Conservation (phyloP, 345 rosid genomes). For the Psidium friedrichsthalianum region DNA sequence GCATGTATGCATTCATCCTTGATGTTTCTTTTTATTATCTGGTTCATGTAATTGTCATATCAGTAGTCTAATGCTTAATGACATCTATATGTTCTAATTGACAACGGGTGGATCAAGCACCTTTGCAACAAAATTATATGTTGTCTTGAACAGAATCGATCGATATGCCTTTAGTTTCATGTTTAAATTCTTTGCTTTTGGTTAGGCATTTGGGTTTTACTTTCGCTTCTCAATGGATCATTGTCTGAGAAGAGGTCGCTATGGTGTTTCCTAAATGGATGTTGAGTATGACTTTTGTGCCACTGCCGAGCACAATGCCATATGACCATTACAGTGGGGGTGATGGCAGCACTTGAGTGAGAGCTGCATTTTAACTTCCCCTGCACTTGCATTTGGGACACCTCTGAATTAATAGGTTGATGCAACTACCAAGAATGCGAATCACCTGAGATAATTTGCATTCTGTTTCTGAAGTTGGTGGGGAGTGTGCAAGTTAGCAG, state of each 20-base stretch:
- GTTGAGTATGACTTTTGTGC: background rate
- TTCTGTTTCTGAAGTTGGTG: background rate
- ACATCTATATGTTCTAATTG: background rate
- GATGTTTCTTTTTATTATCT: background rate
- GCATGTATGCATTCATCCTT: background rate
- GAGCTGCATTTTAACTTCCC: background rate
- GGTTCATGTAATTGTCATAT: background rate
- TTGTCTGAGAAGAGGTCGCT: background rate
- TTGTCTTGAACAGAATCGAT: background rate
- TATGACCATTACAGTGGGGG: background rate
- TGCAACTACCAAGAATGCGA: background rate
- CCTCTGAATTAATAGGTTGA: background rate
- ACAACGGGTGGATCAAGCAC: background rate
- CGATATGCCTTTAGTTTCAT: background rate
- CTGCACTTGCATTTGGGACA: background rate
- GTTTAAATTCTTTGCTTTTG: background rate
- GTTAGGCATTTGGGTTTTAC: background rate
- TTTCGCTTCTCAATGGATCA: background rate
- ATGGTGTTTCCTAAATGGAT: background rate
- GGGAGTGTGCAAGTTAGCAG: background rate
- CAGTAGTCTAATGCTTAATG: background rate
- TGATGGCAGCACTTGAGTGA: background rate
- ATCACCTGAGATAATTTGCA: background rate
- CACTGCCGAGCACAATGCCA: background rate
- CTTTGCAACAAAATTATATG: background rate